Evolutionary conservation across 495 filamentous ascomycete species (phyloP).

Genomic region (Lineolata rhizophorae): DNA sequence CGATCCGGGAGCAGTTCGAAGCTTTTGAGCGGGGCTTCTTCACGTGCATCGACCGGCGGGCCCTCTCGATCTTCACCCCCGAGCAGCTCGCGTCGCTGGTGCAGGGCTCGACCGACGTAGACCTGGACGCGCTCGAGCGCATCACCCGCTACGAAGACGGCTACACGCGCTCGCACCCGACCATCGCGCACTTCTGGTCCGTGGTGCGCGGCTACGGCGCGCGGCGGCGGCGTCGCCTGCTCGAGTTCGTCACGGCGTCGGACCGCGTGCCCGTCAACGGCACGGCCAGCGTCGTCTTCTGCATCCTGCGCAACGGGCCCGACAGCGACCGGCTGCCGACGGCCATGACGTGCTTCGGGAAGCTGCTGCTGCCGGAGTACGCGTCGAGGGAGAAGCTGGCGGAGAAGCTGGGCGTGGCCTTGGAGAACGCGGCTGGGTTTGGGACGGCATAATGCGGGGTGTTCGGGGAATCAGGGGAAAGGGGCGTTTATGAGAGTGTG

Average conservation of each 20-base stretch:
- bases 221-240: slow-evolving; percentile 43
- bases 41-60: slow-evolving; percentile 44
- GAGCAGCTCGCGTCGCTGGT: slow-evolving; percentile 50
- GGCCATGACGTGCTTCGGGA: slow-evolving; percentile 75
- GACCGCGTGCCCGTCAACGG: slow-evolving; percentile 79
- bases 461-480: too few relatives aligned
- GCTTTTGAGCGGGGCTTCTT: slow-evolving; percentile 72
- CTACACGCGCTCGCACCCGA: slow-evolving; percentile 41
- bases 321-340: slow-evolving; percentile 39
- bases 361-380: slow-evolving; percentile 70
- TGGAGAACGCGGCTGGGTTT: slow-evolving; percentile 89
- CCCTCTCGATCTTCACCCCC: slow-evolving; percentile 48
- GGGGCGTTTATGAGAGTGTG: too few relatives aligned
- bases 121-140: slow-evolving; percentile 44
- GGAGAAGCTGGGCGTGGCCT: slow-evolving; percentile 53
- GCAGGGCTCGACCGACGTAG: slow-evolving; percentile 62
- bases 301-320: slow-evolving; percentile 52
- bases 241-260: slow-evolving; percentile 90
- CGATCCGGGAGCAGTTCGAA: slow-evolving; percentile 51
- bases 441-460: slow-evolving; percentile 26
- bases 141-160: slow-evolving; percentile 57
- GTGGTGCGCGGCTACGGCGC: slow-evolving; percentile 43
- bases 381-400: slow-evolving; percentile 39
- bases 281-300: slow-evolving; percentile 55
- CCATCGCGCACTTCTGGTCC: slow-evolving; percentile 64